These are phyloP conservation scores for Acer negundo DNA, from an alignment of 345 rosid genomes.

Conservation along the genomic window DNA sequence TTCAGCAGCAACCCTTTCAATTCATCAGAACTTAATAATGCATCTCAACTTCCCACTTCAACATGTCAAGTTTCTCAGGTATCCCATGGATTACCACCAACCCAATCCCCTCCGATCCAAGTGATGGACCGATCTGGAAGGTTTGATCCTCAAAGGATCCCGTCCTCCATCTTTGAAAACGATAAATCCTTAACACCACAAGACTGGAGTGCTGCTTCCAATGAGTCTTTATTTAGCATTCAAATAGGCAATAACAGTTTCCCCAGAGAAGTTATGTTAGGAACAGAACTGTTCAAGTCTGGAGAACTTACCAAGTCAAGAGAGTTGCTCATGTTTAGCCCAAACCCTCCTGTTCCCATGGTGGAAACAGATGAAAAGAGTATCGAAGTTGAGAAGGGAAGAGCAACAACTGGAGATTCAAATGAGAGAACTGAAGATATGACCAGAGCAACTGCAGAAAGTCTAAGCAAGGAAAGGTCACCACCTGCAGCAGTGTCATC, in stretches of 20 bases:
- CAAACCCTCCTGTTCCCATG: conserved; percentile 31
- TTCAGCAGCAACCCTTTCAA: conserved; percentile 21
- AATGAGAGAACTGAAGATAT: conserved; percentile 12
- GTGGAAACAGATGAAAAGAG: conserved; percentile 17
- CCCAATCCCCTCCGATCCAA: conserved; percentile 69
- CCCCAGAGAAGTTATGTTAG: conserved; percentile 29
- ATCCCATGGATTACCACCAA: conserved; percentile 47
- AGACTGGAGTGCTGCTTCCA: conserved; percentile 71
- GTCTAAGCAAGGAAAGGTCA: conserved; percentile 22
- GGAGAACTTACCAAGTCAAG: conserved; percentile 40
- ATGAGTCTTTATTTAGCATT: conserved; percentile 74
- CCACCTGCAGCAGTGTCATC: conserved; percentile 28
- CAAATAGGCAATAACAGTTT: conserved; percentile 63
- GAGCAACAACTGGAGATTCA: conserved; percentile 9
- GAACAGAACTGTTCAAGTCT: conserved; percentile 29
- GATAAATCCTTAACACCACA: conserved; percentile 37
- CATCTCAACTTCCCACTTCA: conserved; percentile 18
- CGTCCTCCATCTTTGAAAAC: conserved; percentile 53
- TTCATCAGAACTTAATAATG: conserved; percentile 22
- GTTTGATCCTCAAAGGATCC: conserved; percentile 57
- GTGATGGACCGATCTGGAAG: conserved; percentile 58
- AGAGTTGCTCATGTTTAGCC: conserved; percentile 40
- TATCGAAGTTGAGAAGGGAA: conserved; percentile 15
- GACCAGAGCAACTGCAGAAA: conserved; percentile 13
- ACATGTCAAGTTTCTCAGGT: conserved; percentile 44